phyloP scores from a whole-genome alignment of 2,329 filamentous ascomycete species.

The Aspergillus japonicus region DNA sequence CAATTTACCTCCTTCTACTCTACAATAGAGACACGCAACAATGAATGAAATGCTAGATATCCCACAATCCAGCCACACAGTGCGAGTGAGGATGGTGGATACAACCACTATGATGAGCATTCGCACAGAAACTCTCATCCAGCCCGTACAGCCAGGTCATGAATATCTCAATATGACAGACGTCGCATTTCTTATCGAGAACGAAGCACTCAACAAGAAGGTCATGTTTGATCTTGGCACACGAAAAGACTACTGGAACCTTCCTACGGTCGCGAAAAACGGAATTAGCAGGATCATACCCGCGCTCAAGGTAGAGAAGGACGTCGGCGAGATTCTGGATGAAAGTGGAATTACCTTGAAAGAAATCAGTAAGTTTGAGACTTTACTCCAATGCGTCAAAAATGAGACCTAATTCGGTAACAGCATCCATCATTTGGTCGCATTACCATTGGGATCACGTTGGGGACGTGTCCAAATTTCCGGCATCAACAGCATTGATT shows the following conservation, averaged over 20 bases:
- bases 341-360: conserved; percentile 15
- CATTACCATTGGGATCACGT: conserved; percentile 51
- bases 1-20: not conserved
- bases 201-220: conserved; percentile 21
- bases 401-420: not conserved
- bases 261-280: conserved; percentile 13
- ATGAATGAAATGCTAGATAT: not conserved
- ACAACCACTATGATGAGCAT: conserved; percentile 11
- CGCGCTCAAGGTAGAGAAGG: conserved; percentile 17
- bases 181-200: conserved; percentile 25
- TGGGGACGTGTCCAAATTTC: conserved; percentile 52
- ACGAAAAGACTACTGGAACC: conserved; percentile 27
- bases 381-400: not conserved
- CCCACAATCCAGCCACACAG: conserved; percentile 4
- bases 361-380: conserved; percentile 9
- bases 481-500: conserved; percentile 46
- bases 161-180: conserved; percentile 18
- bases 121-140: conserved; percentile 1
- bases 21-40: not conserved
- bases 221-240: conserved; percentile 27
- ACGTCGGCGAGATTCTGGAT: conserved; percentile 22
- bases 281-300: conserved; percentile 8
- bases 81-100: conserved; percentile 9
- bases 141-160: conserved; percentile 13
- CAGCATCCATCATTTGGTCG: conserved; percentile 29